phyloP scores from a whole-genome alignment of 1,139 yeast genomes.

The Diutina siamensis region DNA sequence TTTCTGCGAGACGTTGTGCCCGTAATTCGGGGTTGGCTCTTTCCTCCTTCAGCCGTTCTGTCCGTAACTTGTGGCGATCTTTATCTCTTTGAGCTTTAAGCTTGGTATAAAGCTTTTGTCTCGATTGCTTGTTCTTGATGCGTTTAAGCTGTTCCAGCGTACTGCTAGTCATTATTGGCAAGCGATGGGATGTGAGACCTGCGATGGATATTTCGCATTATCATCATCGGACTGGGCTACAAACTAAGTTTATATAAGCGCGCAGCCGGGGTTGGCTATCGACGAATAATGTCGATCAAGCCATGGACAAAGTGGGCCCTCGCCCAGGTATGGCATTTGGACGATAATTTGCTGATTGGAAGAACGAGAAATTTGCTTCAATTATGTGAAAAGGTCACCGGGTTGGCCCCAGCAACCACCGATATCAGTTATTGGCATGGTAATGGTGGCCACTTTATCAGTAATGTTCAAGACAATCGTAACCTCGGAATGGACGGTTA shows the following conservation, averaged over 20 bases:
- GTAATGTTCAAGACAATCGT: slow-evolving; percentile 39
- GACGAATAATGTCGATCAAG: not conserved
- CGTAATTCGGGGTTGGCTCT: slow-evolving; percentile 68
- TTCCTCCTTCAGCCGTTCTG: slow-evolving; percentile 75
- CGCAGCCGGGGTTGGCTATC: too few relatives aligned
- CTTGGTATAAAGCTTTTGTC: slow-evolving; percentile 70
- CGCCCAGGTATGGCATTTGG: not conserved
- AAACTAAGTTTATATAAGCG: too few relatives aligned
- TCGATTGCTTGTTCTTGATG: slow-evolving; percentile 63
- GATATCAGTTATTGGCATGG: not conserved
- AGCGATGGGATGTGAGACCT: not conserved
- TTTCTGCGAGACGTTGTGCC: slow-evolving; percentile 66
- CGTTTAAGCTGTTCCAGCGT: slow-evolving; percentile 16
- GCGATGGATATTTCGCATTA: not conserved
- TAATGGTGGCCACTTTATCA: slow-evolving; percentile 39
- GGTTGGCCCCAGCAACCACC: not conserved
- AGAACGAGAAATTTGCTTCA: not conserved
- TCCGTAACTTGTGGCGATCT: slow-evolving; percentile 64
- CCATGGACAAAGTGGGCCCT: not conserved
- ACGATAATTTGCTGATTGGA: not conserved
- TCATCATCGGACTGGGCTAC: not conserved
- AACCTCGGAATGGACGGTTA: slow-evolving; percentile 65
- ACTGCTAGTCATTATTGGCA: not conserved
- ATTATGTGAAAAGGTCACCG: not conserved
- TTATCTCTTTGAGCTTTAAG: slow-evolving; percentile 67